phyloP scores from a whole-genome alignment of 495 filamentous ascomycete species.

The Terfezia claveryi region DNA sequence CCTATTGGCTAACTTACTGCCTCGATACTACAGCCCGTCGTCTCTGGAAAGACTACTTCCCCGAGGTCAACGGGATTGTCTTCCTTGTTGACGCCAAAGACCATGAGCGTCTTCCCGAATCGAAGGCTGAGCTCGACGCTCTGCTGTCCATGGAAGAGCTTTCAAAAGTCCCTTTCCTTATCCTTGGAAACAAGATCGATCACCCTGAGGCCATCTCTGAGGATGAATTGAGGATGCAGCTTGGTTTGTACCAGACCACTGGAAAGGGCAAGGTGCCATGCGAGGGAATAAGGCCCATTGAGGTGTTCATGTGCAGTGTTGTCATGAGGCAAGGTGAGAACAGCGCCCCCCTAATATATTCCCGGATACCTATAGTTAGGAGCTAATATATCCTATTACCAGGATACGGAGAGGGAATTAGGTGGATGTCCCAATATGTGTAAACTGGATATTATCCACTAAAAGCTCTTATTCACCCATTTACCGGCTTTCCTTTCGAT shows the following conservation, averaged over 20 bases:
- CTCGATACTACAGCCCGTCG: constrained; percentile 44
- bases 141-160: constrained; percentile 86
- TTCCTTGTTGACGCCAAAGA: constrained; percentile 97
- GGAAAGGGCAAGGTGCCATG: constrained; percentile 94
- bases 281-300: constrained; percentile 85
- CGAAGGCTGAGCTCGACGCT: constrained; percentile 89
- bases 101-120: constrained; percentile 74
- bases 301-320: constrained; percentile 98
- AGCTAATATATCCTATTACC: background rate
- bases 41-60: constrained; percentile 97
- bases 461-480: constrained; percentile 1
- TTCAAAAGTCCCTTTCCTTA: constrained; percentile 76
- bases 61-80: constrained; percentile 91
- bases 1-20: background rate
- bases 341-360: constrained; percentile 1
- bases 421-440: constrained; percentile 62
- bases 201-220: constrained; percentile 86
- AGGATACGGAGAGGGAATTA: constrained; percentile 57
- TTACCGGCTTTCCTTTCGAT: background rate
- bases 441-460: constrained; percentile 20
- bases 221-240: constrained; percentile 73
- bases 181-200: constrained; percentile 98
- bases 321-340: constrained; percentile 79
- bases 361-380: background rate
- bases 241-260: constrained; percentile 88